Conservation (phyloP, 2,329 filamentous ascomycete genomes). For the Talaromyces sp. region DNA sequence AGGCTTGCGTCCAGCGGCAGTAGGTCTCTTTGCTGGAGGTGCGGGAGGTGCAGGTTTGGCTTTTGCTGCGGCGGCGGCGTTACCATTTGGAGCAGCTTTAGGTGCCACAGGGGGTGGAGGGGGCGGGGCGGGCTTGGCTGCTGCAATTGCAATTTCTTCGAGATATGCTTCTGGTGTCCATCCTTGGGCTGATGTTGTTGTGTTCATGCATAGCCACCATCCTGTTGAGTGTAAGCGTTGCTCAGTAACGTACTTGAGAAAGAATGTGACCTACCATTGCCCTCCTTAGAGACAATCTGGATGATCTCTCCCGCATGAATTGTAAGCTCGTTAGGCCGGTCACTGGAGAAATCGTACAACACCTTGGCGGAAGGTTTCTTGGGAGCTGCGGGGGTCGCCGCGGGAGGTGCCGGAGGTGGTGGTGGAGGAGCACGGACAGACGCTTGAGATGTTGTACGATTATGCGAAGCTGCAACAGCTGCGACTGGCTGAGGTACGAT, state of each 20-base stretch:
- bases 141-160: conserved; percentile 63
- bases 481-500: conserved; percentile 34
- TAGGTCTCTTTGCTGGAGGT: conserved; percentile 77
- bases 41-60: conserved; percentile 70
- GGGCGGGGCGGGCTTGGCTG: conserved; percentile 57
- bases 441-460: conserved; percentile 51
- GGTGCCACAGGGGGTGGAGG: conserved; percentile 50
- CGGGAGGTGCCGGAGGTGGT: conserved; percentile 62
- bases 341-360: conserved; percentile 85
- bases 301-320: conserved; percentile 77
- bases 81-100: conserved; percentile 59
- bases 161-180: conserved; percentile 96
- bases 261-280: conserved; percentile 67
- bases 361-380: conserved; percentile 81
- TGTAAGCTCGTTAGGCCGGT: conserved; percentile 79
- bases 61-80: conserved; percentile 43
- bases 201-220: conserved; percentile 90
- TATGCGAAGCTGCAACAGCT: conserved; percentile 44
- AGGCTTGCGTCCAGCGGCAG: conserved; percentile 64
- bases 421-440: conserved; percentile 56
- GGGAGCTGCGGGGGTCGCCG: conserved; percentile 52
- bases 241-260: not conserved
- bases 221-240: conserved; percentile 49
- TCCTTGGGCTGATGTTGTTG: conserved; percentile 66
- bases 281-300: conserved; percentile 89